These are phyloP conservation scores for Candida odintsovae DNA, from an alignment of 805 yeast species.

Conservation along the genomic window DNA sequence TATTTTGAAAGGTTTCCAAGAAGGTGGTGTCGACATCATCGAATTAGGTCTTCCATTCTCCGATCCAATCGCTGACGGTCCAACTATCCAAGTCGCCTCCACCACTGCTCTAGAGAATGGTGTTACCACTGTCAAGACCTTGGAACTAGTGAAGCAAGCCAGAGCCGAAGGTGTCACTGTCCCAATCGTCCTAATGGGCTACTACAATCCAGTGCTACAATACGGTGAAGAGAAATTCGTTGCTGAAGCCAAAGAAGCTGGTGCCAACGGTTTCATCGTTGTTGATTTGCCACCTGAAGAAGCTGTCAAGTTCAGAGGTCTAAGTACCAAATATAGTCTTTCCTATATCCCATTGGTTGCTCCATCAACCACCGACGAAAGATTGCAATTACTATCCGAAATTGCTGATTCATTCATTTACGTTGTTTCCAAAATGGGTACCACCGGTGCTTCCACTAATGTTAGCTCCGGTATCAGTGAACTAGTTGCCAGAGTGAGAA, in stretches of 20 bases:
- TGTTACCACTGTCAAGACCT: conserved; percentile 59
- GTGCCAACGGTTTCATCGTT: conserved; percentile 91
- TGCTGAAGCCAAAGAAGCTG: conserved; percentile 73
- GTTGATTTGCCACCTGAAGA: conserved; percentile 99
- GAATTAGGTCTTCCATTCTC: conserved; percentile 96
- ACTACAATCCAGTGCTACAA: conserved; percentile 87
- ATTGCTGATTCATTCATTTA: conserved; percentile 95
- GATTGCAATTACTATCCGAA: conserved; percentile 69
- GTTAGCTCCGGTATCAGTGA: conserved; percentile 59
- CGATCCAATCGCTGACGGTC: conserved; percentile 99
- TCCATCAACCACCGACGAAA: conserved; percentile 90
- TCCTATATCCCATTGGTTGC: conserved; percentile 93
- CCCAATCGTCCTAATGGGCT: conserved; percentile 94
- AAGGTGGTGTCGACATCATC: conserved; percentile 91
- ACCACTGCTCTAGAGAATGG: conserved; percentile 79
- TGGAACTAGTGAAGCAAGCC: conserved; percentile 70
- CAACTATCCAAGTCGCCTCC: conserved; percentile 90
- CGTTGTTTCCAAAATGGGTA: conserved; percentile 97
- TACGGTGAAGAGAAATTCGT: conserved; percentile 87
- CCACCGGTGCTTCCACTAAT: conserved; percentile 81
- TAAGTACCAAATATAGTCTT: conserved; percentile 61
- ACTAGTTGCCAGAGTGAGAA: conserved; percentile 70
- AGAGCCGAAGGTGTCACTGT: conserved; percentile 78
- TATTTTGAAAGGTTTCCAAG: conserved; percentile 80
- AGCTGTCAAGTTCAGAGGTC: conserved; percentile 78